Evolutionary conservation across 371 early-diverging fungal genomes (phyloP).

Genomic region (Nosema muscidifuracis): DNA sequence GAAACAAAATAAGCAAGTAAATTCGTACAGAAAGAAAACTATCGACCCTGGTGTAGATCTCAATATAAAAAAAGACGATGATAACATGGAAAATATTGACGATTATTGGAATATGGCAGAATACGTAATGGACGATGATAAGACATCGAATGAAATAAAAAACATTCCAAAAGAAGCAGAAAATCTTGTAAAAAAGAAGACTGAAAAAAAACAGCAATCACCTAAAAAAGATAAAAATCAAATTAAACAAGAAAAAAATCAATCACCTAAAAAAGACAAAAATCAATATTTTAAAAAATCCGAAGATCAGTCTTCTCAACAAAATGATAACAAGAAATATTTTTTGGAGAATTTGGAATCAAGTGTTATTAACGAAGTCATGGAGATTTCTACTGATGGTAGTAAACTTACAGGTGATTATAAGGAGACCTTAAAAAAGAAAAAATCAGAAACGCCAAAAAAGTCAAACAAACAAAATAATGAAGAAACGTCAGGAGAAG

Average conservation of each 20-base stretch:
- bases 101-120: constrained; percentile 52
- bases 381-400: background rate
- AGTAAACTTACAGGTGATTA: background rate
- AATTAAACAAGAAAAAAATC: too few species aligned
- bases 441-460: too few species aligned
- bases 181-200: background rate
- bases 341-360: background rate
- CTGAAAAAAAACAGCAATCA: too few species aligned
- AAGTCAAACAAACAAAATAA: background rate
- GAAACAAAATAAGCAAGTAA: constrained; percentile 21
- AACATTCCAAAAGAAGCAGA: background rate
- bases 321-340: background rate
- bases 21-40: constrained; percentile 32
- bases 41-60: constrained; percentile 31
- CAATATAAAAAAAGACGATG: constrained; percentile 45
- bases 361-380: background rate
- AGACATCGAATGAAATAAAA: background rate
- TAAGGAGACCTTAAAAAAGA: too few species aligned
- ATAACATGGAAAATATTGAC: constrained; percentile 56
- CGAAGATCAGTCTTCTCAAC: too few species aligned
- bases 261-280: too few species aligned
- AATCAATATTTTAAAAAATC: too few species aligned
- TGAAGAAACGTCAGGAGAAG: background rate
- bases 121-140: constrained; percentile 32
- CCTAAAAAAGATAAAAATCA: too few species aligned